These are phyloP conservation scores for Aspergillus fumigatus DNA, from an alignment of 2,329 filamentous ascomycete genomes.

Conservation along the genomic window DNA sequence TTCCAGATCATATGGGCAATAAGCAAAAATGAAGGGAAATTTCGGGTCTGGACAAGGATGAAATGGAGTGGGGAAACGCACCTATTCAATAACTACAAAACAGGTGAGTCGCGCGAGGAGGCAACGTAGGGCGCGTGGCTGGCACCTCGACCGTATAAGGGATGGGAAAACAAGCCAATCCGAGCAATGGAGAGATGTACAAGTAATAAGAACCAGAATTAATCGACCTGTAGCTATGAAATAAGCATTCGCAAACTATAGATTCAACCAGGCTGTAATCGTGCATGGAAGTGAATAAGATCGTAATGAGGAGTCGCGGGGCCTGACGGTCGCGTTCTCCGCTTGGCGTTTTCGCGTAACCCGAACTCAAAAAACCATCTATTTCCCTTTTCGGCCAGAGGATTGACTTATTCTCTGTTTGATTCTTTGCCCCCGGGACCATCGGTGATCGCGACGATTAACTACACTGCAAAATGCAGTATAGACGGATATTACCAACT, in stretches of 20 bases:
- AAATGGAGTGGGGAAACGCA: slow-evolving; percentile 21
- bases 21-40: slow-evolving; percentile 2
- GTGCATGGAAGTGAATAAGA: slow-evolving; percentile 3
- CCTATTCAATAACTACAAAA: slow-evolving; percentile 21
- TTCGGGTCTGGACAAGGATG: slow-evolving; percentile 10
- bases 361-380: slow-evolving; percentile 5
- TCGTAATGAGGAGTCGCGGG: slow-evolving; percentile 18
- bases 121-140: slow-evolving; percentile 32
- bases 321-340: slow-evolving; percentile 21
- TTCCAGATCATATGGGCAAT: neutral
- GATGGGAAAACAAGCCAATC: slow-evolving; percentile 15
- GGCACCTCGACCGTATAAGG: slow-evolving; percentile 19
- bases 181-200: slow-evolving; percentile 1
- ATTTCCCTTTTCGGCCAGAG: slow-evolving; percentile 16
- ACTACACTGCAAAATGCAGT: neutral
- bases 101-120: slow-evolving; percentile 22
- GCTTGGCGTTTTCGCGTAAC: slow-evolving; percentile 22
- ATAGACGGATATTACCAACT: neutral
- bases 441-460: neutral
- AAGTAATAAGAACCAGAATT: neutral
- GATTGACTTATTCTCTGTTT: neutral
- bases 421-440: neutral
- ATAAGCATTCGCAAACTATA: neutral
- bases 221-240: neutral
- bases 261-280: slow-evolving; percentile 1